A percentile compares a stretch with the other conserved stretches of the same genome.
These are phyloP conservation scores for Penicillium vulpinum DNA, from an alignment of 2,329 filamentous ascomycete genomes.

Conservation along the genomic window DNA sequence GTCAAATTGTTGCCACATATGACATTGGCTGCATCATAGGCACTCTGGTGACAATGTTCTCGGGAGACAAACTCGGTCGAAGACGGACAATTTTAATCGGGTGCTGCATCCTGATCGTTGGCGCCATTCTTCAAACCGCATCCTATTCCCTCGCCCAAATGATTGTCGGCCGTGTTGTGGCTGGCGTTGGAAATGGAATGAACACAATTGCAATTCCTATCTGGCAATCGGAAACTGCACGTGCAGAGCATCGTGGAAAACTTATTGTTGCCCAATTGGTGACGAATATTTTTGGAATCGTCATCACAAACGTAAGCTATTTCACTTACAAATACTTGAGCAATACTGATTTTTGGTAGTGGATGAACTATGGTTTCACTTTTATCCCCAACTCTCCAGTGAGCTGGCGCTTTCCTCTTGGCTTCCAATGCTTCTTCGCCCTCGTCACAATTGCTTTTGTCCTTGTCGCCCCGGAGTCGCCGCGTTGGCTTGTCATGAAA, in stretches of 20 bases:
- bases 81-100: constrained; percentile 17
- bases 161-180: constrained; percentile 49
- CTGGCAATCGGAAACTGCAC: constrained; percentile 37
- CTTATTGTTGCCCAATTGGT: not conserved
- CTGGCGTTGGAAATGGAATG: constrained; percentile 51
- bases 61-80: constrained; percentile 19
- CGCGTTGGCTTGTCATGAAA: constrained; percentile 20
- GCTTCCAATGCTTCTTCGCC: constrained; percentile 18
- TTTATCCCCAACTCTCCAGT: constrained; percentile 32
- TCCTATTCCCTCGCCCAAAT: constrained; percentile 40
- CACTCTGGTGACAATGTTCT: constrained; percentile 17
- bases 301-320: not conserved
- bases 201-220: constrained; percentile 51
- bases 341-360: constrained; percentile 11
- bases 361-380: constrained; percentile 43
- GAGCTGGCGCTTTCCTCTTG: constrained; percentile 28
- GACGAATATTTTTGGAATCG: not conserved
- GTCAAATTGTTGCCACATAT: constrained; percentile 24
- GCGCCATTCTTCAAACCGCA: constrained; percentile 20
- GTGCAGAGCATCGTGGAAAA: constrained; percentile 6
- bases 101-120: constrained; percentile 18
- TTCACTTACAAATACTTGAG: not conserved
- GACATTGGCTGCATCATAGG: constrained; percentile 24
- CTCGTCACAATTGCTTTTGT: constrained; percentile 13
- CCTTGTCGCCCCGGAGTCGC: constrained; percentile 32